These are phyloP conservation scores for Agaricus sinodeliciosus DNA, from an alignment of 768 basidiomycete genomes.

Conservation along the genomic window DNA sequence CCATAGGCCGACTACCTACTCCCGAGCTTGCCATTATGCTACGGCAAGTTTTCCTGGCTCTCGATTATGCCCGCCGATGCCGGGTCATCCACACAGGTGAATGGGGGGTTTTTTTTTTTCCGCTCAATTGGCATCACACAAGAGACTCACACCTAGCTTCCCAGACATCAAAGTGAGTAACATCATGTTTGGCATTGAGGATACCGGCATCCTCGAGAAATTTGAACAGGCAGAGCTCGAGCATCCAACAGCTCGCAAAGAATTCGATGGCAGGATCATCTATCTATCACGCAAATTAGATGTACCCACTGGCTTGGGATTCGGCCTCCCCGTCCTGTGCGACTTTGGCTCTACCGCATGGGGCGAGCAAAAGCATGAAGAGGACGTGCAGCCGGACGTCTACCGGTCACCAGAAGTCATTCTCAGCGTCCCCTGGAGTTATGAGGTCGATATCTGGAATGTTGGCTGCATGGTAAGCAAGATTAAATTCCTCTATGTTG, in stretches of 20 bases:
- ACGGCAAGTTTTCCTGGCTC: slow-evolving; percentile 8
- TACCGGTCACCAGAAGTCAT: slow-evolving; percentile 15
- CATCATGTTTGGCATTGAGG: slow-evolving; percentile 10
- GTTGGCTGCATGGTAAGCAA: slow-evolving; percentile 10
- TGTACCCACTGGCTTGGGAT: not conserved
- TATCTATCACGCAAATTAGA: not conserved
- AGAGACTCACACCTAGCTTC: not conserved
- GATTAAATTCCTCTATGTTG: not conserved
- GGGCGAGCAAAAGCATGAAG: not conserved
- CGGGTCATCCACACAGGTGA: slow-evolving; percentile 15
- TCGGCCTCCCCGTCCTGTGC: slow-evolving; percentile 8
- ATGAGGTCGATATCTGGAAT: slow-evolving; percentile 13
- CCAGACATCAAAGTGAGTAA: slow-evolving; percentile 15
- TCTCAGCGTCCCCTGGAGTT: slow-evolving; percentile 10
- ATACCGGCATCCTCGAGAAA: slow-evolving; percentile 1
- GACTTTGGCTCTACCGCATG: slow-evolving; percentile 11
- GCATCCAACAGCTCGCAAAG: not conserved
- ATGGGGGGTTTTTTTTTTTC: not conserved
- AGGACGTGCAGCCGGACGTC: slow-evolving; percentile 1
- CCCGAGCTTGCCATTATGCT: not conserved
- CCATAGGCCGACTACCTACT: not conserved
- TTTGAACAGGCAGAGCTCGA: not conserved
- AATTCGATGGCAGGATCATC: not conserved
- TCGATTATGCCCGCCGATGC: slow-evolving; percentile 13
- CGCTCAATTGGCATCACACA: not conserved